phyloP scores from a whole-genome alignment of 257 asterid species.

The Cruciata laevipes region DNA sequence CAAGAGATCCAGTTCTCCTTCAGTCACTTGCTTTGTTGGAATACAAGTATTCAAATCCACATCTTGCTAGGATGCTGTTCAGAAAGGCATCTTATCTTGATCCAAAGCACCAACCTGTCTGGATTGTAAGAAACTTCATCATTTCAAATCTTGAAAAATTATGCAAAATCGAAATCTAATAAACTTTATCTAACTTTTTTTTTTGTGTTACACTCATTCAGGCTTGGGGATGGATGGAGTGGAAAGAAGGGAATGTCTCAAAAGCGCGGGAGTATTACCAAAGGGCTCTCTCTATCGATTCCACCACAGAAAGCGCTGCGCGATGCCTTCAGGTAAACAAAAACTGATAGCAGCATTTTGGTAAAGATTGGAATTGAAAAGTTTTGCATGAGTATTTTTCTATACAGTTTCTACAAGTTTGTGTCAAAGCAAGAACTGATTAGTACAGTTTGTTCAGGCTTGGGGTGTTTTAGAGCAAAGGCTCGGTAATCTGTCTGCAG shows the following conservation, averaged over 20 bases:
- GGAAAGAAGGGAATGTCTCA: slow-evolving; percentile 93
- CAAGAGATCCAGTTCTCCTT: slow-evolving; percentile 91
- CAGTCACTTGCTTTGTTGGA: slow-evolving; percentile 85
- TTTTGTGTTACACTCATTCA: slow-evolving; percentile 17
- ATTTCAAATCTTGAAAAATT: too few species aligned
- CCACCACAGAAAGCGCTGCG: slow-evolving; percentile 73
- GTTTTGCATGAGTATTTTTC: not conserved
- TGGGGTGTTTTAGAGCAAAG: slow-evolving; percentile 98
- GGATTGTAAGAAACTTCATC: slow-evolving; percentile 59
- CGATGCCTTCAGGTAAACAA: slow-evolving; percentile 81
- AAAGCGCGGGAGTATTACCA: slow-evolving; percentile 81
- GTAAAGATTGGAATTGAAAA: not conserved
- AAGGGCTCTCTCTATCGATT: slow-evolving; percentile 62
- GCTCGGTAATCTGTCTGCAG: slow-evolving; percentile 80
- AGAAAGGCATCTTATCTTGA: slow-evolving; percentile 75
- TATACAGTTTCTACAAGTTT: not conserved
- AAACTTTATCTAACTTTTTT: too few species aligned
- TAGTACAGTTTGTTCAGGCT: slow-evolving; percentile 35
- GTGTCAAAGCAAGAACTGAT: not conserved
- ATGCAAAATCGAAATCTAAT: too few species aligned
- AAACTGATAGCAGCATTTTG: not conserved
- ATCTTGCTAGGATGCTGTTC: slow-evolving; percentile 69
- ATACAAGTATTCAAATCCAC: slow-evolving; percentile 63
- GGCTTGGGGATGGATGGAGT: slow-evolving; percentile 99
- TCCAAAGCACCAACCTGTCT: slow-evolving; percentile 87